Base-by-base conservation (phyloP, 2,329 filamentous ascomycete species). In the Triangularia verruculosa region DNA sequence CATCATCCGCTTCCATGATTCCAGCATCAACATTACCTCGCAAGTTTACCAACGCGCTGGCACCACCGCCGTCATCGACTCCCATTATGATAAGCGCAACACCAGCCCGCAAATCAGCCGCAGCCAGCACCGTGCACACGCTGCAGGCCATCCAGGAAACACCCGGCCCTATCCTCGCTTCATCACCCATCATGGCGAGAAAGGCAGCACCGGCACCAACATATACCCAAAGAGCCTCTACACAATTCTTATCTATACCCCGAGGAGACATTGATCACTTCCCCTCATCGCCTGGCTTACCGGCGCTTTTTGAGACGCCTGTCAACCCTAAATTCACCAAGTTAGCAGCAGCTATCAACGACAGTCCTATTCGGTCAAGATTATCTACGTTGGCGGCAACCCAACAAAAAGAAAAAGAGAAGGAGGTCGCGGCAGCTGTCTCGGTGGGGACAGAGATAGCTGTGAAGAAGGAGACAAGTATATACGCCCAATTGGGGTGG, bases 401-500 rank as follows among this genome's bases (percentile, higher is more conserved):
- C n/a, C 39, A 47, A 47, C 39, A 47, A 11, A 47, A 20, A 3
- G 30, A 3, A 67, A 65, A 6, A 73, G 71, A 72, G 3, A 63
- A 63, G 11, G 74, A 72, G 57, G 69, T 64, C 22, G 25, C 15
- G 17, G 13, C 34, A 4, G 13, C 27, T 28, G 27, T n/a, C n/a
- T n/a, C n/a, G n/a, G n/a, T 32, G 13, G 56, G 56, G 25, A 68
- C 64, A 24, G 11, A 61, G 65, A 65, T 17, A 52, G 20, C 6
- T 27, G 17, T 65, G 62, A 62, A 64, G n/a, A 67, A 67, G 58
- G 75, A 71, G 64, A 72, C 75, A 66, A 82, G 81, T 11, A 82
- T 87, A 59, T 87, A 83, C 68, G 78, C 84, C 69, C 76, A 76
- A 67, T 72, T 87, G 51, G 84, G 85, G 54, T 87, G 85, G 85